Conservation (phyloP, 2,329 filamentous ascomycete genomes). For the Alternaria triticimaculans region DNA sequence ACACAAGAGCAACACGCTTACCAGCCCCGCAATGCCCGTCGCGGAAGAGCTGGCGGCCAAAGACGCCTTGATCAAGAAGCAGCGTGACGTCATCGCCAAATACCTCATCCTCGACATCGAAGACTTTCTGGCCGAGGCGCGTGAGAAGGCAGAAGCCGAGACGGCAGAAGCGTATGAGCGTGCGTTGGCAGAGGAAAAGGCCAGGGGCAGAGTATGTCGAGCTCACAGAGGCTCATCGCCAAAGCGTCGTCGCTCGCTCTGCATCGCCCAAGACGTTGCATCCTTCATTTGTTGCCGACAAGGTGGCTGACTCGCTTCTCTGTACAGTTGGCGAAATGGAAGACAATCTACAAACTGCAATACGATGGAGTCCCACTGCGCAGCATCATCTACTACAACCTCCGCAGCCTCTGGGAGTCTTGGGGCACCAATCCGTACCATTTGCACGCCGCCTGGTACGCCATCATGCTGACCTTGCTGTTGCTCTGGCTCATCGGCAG, state of each 20-base stretch:
- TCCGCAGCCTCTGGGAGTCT: slow-evolving; percentile 4
- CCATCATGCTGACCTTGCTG: slow-evolving; percentile 8
- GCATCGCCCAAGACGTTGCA: not conserved
- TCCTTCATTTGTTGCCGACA: not conserved
- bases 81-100: slow-evolving; percentile 3
- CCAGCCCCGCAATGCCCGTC: not conserved
- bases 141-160: not conserved
- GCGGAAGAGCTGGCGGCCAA: not conserved
- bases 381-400: slow-evolving; percentile 1
- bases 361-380: slow-evolving; percentile 6
- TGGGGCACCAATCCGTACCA: slow-evolving; percentile 14
- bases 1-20: not conserved
- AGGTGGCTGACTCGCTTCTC: not conserved
- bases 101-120: slow-evolving; percentile 12
- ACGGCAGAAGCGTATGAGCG: not conserved
- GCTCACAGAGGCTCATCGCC: not conserved
- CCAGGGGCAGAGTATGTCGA: not conserved
- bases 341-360: not conserved
- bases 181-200: not conserved
- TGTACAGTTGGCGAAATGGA: not conserved
- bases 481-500: slow-evolving; percentile 9
- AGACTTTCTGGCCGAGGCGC: slow-evolving; percentile 1
- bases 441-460: slow-evolving; percentile 8
- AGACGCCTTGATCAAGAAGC: slow-evolving; percentile 1
- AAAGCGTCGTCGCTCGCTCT: not conserved